A percentile compares a stretch with the other conserved stretches of the same genome.
These are phyloP conservation scores for Tulasnella sp. DNA, from an alignment of 768 basidiomycete genomes.

Conservation along the genomic window DNA sequence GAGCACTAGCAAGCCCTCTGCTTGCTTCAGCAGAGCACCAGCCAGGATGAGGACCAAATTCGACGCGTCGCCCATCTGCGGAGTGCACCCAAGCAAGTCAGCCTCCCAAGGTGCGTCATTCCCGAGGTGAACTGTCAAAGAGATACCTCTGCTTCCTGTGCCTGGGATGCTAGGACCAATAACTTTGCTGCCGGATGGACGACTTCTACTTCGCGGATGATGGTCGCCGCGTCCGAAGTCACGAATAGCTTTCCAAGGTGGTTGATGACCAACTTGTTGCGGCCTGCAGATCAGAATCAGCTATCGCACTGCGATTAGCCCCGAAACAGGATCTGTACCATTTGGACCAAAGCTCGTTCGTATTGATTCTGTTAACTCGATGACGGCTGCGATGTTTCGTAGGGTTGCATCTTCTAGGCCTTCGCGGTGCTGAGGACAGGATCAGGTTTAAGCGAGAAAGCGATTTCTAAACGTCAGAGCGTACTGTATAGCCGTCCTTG, in stretches of 20 bases:
- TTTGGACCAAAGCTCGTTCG: constrained; percentile 96
- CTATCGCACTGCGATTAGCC: background rate
- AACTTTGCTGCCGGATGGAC: constrained; percentile 98
- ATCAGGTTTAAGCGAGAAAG: background rate
- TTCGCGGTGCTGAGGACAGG: constrained; percentile 55
- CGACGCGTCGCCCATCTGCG: constrained; percentile 94
- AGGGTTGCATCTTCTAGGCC: constrained; percentile 97
- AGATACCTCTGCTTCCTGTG: constrained; percentile 87
- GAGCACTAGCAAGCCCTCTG: constrained; percentile 90
- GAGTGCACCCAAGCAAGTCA: constrained; percentile 11
- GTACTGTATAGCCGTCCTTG: constrained; percentile 94
- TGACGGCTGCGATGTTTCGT: constrained; percentile 93
- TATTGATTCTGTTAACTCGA: constrained; percentile 90
- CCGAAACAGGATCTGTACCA: constrained; percentile 53
- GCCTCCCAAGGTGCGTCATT: background rate
- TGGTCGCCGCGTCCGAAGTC: constrained; percentile 97
- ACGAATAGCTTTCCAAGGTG: constrained; percentile 94
- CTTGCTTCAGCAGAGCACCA: constrained; percentile 90
- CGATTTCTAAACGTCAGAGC: constrained; percentile 21
- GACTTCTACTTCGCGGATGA: constrained; percentile 96
- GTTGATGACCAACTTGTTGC: constrained; percentile 97
- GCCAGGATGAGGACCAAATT: constrained; percentile 93
- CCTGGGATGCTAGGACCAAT: constrained; percentile 98
- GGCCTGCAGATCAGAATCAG: constrained; percentile 48
- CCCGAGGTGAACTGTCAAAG: background rate